A percentile compares a stretch with the other conserved stretches of the same genome.
phyloP scores from a whole-genome alignment of 352 stramenopile species.

The Phytopythium montanum region DNA sequence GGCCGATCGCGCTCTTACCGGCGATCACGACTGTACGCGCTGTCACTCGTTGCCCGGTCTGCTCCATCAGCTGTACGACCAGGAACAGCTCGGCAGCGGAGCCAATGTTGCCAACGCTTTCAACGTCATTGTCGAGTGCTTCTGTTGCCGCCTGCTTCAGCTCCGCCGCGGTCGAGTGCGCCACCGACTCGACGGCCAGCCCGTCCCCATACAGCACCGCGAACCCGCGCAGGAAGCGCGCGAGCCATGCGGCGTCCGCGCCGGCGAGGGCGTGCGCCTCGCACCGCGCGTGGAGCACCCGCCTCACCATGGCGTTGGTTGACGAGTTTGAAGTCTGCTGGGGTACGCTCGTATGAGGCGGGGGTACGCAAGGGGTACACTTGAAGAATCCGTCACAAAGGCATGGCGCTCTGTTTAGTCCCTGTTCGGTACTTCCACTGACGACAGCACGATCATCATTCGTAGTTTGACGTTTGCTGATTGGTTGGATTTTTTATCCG shows the following conservation, averaged over 20 bases:
- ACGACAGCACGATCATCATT: slow-evolving; percentile 3
- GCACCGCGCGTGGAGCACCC: slow-evolving; percentile 22
- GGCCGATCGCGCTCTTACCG: slow-evolving; percentile 22
- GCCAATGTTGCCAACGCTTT: not conserved
- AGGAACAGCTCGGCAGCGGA: not conserved
- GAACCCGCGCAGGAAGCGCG: slow-evolving; percentile 49
- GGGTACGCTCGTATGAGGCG: not conserved
- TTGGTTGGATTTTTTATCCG: not conserved
- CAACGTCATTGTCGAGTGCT: not conserved
- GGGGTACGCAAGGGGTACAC: not conserved
- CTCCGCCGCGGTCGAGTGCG: slow-evolving; percentile 8
- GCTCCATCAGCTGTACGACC: not conserved
- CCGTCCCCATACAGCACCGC: slow-evolving; percentile 48
- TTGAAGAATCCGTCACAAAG: not conserved
- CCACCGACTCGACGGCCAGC: slow-evolving; percentile 30
- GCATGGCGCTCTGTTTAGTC: slow-evolving; percentile 1
- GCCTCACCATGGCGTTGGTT: not conserved
- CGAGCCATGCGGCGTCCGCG: slow-evolving; percentile 19
- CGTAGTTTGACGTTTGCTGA: not conserved
- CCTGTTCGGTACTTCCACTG: not conserved
- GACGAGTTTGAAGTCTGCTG: not conserved
- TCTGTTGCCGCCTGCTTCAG: slow-evolving; percentile 8
- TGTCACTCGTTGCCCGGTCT: not conserved
- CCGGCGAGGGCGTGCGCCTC: slow-evolving; percentile 25
- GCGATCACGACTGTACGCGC: slow-evolving; percentile 26